These are phyloP conservation scores for Botrytis aclada DNA, from an alignment of 2,329 filamentous ascomycete species.

Conservation along the genomic window DNA sequence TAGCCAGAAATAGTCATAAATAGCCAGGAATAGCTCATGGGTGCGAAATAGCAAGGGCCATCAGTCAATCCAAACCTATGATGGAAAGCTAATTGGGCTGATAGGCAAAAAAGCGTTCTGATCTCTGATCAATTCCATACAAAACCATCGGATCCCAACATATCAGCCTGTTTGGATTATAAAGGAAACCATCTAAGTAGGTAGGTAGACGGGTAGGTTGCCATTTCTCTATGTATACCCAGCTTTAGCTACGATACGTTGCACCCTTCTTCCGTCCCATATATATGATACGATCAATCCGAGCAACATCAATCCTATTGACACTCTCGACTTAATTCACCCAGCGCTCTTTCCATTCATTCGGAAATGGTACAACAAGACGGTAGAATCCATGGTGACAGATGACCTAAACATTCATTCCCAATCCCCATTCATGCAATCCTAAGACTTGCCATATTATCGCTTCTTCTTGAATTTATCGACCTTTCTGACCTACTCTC, in stretches of 20 bases:
- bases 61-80: background rate
- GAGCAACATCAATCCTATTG: background rate
- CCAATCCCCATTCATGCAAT: background rate
- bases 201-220: background rate
- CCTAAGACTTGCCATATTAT: background rate
- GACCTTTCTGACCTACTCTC: background rate
- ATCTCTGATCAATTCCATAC: background rate
- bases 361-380: background rate
- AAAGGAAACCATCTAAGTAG: background rate
- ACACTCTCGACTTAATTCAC: background rate
- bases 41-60: background rate
- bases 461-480: background rate
- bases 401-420: background rate
- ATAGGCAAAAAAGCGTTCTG: background rate
- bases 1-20: background rate
- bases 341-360: constrained; percentile 9
- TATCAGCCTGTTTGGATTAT: constrained; percentile 5
- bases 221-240: background rate
- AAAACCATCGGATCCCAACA: background rate
- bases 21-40: background rate
- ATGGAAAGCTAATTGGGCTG: background rate
- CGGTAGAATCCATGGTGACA: background rate
- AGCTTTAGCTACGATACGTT: constrained; percentile 1
- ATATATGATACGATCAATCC: background rate
- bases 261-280: constrained; percentile 4